Base-by-base conservation (phyloP, 352 stramenopile genomes). In the Globisporangium yorkense region DNA sequence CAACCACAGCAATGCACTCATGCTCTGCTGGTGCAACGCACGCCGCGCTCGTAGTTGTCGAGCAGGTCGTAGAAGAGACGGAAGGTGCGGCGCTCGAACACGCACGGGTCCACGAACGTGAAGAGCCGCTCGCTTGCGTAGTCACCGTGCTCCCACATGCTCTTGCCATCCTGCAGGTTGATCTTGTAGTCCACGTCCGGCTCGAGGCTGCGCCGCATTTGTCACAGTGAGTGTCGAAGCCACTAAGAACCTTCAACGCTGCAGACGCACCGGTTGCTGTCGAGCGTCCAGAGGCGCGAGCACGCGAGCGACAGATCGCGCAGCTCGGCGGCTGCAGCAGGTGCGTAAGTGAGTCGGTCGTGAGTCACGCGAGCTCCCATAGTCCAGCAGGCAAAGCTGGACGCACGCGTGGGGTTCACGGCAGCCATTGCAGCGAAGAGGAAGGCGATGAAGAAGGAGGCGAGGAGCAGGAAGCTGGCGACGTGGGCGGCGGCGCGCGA, bases 161-260 rank as follows among this genome's bases (percentile, higher is more conserved):
- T 88, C 69, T 98, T 98, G 37, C 88, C 89, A 18, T 86, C 71
- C 72, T 98, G 94, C 13, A 98, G 74, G 65, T 98, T 92, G 51
- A 98, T 90, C 51, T 80, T 70, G 61, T 98, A 98, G 69, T 98
- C 84, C 45, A 88, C 74, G 55, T 86, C 77, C 0, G 94, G 89
- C 52, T 84, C 74, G 7, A 98, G 78, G 20, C 83, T 80, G 59
- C 66, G 15, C 39, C 20, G 12, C 27, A 27, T 16, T 16, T 40
- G 35, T 6, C n/a, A 47, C 9, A 20, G 44, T 18, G 8, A 27
- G n/a, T 18, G 37, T 41, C 15, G 5, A 2, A 33, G 12, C 12
- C 18, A 18, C n/a, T 10, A 39, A 9, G 33, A 9, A 9, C 31
- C 3, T 7, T 35, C 31, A 35, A 35, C 8, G 31, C 31, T 10